A percentile compares a stretch with the other conserved stretches of the same genome.
Conservation (phyloP, 2,329 filamentous ascomycete genomes). For the Pestalotiopsis sp. region DNA sequence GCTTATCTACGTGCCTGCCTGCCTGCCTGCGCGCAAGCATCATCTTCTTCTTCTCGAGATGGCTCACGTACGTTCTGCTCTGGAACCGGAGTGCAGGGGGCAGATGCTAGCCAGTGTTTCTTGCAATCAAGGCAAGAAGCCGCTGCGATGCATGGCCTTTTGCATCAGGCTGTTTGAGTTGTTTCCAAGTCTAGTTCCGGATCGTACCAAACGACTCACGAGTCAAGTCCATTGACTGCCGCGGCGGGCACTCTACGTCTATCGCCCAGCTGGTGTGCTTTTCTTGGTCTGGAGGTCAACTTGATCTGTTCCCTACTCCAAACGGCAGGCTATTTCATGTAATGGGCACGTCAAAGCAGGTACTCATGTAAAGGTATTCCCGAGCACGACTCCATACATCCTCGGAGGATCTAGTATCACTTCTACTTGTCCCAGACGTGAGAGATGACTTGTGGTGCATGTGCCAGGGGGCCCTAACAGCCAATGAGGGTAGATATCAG, state of each 20-base stretch:
- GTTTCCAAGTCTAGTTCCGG: conserved; percentile 13
- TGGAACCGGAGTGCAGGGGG: background rate
- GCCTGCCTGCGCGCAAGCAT: background rate
- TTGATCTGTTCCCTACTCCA: background rate
- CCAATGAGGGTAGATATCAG: background rate
- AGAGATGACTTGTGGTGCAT: conserved; percentile 4
- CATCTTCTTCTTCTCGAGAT: background rate
- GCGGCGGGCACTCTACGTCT: background rate
- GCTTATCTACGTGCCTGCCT: background rate
- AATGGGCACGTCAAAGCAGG: conserved; percentile 18
- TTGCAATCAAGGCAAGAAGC: conserved; percentile 35
- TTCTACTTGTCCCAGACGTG: background rate
- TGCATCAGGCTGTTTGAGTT: conserved; percentile 28
- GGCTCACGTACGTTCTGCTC: background rate
- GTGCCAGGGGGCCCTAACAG: background rate
- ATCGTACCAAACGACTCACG: conserved; percentile 23
- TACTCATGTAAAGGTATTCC: conserved; percentile 18
- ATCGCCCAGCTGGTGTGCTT: background rate
- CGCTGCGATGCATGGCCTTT: conserved; percentile 31
- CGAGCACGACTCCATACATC: conserved; percentile 17
- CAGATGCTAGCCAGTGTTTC: conserved; percentile 8
- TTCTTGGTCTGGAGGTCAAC: background rate
- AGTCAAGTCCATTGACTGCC: conserved; percentile 19
- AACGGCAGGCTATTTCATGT: background rate
- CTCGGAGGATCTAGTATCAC: conserved; percentile 24